Conservation (phyloP, 768 basidiomycete species). For the Mycena belliarum region DNA sequence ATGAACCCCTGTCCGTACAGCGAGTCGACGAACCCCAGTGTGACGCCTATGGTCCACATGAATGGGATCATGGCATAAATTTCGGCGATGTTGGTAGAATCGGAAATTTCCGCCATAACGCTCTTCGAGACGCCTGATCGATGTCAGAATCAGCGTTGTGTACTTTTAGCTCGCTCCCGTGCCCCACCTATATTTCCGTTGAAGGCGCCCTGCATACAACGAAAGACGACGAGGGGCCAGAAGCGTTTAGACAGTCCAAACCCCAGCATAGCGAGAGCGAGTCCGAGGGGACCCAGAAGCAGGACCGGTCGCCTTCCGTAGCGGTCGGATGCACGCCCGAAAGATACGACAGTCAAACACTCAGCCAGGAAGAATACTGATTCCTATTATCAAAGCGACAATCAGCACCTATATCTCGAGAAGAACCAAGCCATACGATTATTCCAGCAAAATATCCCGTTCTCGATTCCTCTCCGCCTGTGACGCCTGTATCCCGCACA, state of each 20-base stretch:
- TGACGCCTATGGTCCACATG: conserved; percentile 36
- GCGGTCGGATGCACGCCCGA: conserved; percentile 30
- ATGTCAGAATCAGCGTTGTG: too few species aligned
- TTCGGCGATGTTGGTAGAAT: conserved; percentile 40
- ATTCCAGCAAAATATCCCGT: conserved; percentile 45
- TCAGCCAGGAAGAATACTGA: conserved; percentile 32
- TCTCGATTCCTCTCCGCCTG: conserved; percentile 37
- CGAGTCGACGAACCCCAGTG: conserved; percentile 29
- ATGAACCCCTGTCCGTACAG: not conserved
- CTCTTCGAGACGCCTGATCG: conserved; percentile 25
- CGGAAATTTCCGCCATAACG: conserved; percentile 32
- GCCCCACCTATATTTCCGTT: conserved; percentile 42
- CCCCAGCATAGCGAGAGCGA: conserved; percentile 30
- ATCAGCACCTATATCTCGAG: too few species aligned
- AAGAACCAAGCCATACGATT: conserved; percentile 33
- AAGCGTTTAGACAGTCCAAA: conserved; percentile 36
- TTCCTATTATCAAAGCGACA: conserved; percentile 21
- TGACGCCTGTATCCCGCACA: conserved; percentile 37
- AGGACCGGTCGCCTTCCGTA: conserved; percentile 21
- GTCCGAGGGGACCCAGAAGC: conserved; percentile 34
- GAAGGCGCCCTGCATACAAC: conserved; percentile 34
- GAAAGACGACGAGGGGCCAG: conserved; percentile 30
- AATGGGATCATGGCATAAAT: conserved; percentile 34
- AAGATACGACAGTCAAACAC: conserved; percentile 25
- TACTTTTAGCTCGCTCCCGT: too few species aligned